Conservation (phyloP, 2,329 filamentous ascomycete species). For the Leptosphaerulina australis region DNA sequence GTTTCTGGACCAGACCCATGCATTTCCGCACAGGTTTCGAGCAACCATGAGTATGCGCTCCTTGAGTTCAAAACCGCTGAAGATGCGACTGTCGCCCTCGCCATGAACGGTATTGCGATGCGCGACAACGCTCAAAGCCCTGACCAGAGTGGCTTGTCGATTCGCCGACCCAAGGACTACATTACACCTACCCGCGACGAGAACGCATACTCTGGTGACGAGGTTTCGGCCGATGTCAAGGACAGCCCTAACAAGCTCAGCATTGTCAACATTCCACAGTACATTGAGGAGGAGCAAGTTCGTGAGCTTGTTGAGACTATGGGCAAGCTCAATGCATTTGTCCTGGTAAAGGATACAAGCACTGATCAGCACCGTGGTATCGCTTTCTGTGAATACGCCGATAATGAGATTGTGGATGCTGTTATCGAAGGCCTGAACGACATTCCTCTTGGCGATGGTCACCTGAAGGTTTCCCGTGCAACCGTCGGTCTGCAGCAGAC, state of each 20-base stretch:
- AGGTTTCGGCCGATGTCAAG: conserved; percentile 79
- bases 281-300: conserved; percentile 89
- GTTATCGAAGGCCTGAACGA: conserved; percentile 90
- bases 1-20: conserved; percentile 85
- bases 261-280: conserved; percentile 85
- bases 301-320: conserved; percentile 89
- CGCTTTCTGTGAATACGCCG: conserved; percentile 93
- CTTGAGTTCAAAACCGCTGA: conserved; percentile 87
- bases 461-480: conserved; percentile 83
- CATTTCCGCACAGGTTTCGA: conserved; percentile 78
- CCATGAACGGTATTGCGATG: conserved; percentile 89
- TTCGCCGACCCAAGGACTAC: conserved; percentile 93
- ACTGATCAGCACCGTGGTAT: conserved; percentile 91
- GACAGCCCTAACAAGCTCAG: conserved; percentile 96
- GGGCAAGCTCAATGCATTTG: conserved; percentile 89
- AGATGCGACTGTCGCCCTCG: conserved; percentile 89
- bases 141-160: conserved; percentile 66
- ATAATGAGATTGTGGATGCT: conserved; percentile 76
- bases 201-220: conserved; percentile 73
- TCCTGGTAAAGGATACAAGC: conserved; percentile 82
- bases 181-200: conserved; percentile 78
- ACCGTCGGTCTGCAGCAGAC: conserved; percentile 95
- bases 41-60: conserved; percentile 79
- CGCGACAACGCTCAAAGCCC: conserved; percentile 63
- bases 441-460: conserved; percentile 88